Conservation (phyloP, 2,329 filamentous ascomycete genomes). For the Xylariaceae sp. region DNA sequence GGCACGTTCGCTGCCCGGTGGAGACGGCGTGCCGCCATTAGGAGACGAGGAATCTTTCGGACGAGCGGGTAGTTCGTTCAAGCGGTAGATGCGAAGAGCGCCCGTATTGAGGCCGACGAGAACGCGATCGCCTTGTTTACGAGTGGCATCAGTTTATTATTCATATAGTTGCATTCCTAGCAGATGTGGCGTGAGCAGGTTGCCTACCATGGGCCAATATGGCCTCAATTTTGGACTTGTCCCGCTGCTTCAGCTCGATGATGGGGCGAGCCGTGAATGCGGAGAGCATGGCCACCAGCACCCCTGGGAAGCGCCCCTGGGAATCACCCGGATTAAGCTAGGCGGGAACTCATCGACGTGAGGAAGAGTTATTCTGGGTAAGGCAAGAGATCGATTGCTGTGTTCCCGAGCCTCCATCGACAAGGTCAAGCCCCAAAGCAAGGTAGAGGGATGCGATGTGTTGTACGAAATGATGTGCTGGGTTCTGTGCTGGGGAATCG, state of each 20-base stretch:
- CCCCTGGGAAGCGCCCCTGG: constrained; percentile 7
- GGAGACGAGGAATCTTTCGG: constrained; percentile 26
- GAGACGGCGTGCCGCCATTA: constrained; percentile 35
- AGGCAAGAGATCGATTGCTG: background rate
- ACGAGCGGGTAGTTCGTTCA: constrained; percentile 61
- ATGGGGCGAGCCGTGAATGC: constrained; percentile 95
- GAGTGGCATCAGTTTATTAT: constrained; percentile 1
- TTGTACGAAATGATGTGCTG: background rate
- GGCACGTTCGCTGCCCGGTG: constrained; percentile 6
- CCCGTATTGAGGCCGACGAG: constrained; percentile 90
- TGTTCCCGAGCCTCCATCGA: constrained; percentile 1
- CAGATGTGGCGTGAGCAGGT: background rate
- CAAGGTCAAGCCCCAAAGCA: background rate
- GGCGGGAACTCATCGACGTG: constrained; percentile 12
- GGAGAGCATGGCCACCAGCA: constrained; percentile 70
- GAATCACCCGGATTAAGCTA: constrained; percentile 9
- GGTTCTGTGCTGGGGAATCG: background rate
- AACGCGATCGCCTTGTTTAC: constrained; percentile 68
- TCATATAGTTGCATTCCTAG: background rate
- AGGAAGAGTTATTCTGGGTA: background rate
- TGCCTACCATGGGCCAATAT: constrained; percentile 81
- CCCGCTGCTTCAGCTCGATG: constrained; percentile 90
- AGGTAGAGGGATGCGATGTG: background rate
- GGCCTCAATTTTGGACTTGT: constrained; percentile 96
- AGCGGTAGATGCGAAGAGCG: constrained; percentile 80